Evolutionary conservation across 2,329 filamentous ascomycete genomes (phyloP).

Genomic region (Orbilia oligospora): DNA sequence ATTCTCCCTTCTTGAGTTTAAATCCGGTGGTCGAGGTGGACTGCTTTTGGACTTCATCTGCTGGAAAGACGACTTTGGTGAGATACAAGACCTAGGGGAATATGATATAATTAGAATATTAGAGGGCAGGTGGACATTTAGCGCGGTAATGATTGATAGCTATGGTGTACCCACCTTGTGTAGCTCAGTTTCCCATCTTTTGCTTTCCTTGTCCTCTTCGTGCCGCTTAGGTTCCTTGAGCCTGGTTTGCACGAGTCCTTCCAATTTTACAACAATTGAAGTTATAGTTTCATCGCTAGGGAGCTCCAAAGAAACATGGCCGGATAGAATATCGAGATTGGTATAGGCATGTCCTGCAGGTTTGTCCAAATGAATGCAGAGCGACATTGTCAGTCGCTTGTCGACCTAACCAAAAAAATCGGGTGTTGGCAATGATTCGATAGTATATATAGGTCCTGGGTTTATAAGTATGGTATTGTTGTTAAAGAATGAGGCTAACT

Average conservation of each 20-base stretch:
- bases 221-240: constrained; percentile 67
- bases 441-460: no score
- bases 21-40: constrained; percentile 68
- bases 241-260: constrained; percentile 81
- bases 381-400: constrained; percentile 53
- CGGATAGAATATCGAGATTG: constrained; percentile 56
- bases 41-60: constrained; percentile 67
- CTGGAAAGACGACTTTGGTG: constrained; percentile 80
- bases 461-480: no score
- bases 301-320: constrained; percentile 68
- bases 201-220: constrained; percentile 66
- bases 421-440: background rate
- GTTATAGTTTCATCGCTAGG: constrained; percentile 69
- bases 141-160: background rate
- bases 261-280: constrained; percentile 82
- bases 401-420: background rate
- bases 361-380: constrained; percentile 59
- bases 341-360: constrained; percentile 59
- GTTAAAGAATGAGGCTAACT: background rate
- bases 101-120: constrained; percentile 1
- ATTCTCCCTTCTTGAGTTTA: constrained; percentile 77
- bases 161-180: constrained; percentile 68
- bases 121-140: background rate
- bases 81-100: constrained; percentile 80
- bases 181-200: constrained; percentile 69